A percentile compares a stretch with the other conserved stretches of the same genome.
phyloP scores from a whole-genome alignment of 2,329 filamentous ascomycete species.

The Zelopaecilomyces penicillatus region DNA sequence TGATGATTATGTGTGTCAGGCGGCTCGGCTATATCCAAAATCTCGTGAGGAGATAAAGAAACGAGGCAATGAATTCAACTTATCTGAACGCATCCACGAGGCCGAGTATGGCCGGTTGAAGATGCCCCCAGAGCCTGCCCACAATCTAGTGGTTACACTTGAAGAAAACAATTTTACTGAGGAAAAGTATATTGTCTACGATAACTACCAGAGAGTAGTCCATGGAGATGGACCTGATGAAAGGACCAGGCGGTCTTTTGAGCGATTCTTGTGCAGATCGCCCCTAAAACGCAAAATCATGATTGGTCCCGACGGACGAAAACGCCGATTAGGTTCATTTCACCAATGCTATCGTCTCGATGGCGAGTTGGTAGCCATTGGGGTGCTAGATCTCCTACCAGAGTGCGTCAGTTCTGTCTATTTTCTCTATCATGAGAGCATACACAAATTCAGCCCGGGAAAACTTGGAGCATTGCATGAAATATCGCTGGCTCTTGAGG shows the following conservation, averaged over 20 bases:
- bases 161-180: slow-evolving; percentile 63
- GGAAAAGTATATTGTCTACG: slow-evolving; percentile 66
- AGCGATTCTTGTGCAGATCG: slow-evolving; percentile 65
- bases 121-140: slow-evolving; percentile 54
- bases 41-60: slow-evolving; percentile 57
- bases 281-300: slow-evolving; percentile 46
- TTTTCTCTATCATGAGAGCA: slow-evolving; percentile 71
- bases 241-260: slow-evolving; percentile 55
- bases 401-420: slow-evolving; percentile 75
- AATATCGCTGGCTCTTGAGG: slow-evolving; percentile 60
- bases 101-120: slow-evolving; percentile 49
- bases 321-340: slow-evolving; percentile 58
- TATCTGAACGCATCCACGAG: slow-evolving; percentile 61
- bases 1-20: slow-evolving; percentile 56
- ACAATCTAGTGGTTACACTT: slow-evolving; percentile 60
- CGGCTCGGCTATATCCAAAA: slow-evolving; percentile 55
- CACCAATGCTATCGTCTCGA: slow-evolving; percentile 79
- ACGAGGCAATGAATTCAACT: slow-evolving; percentile 58
- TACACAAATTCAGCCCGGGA: slow-evolving; percentile 61
- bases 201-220: slow-evolving; percentile 66
- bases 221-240: slow-evolving; percentile 57
- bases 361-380: slow-evolving; percentile 65
- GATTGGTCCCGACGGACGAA: slow-evolving; percentile 38
- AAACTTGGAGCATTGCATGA: slow-evolving; percentile 70
- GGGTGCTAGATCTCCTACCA: slow-evolving; percentile 68